Percentiles rank a stretch among this genome's conserved stretches.
These are phyloP conservation scores for Penicillium sp. DNA, from an alignment of 2,329 filamentous ascomycete species.

Conservation along the genomic window DNA sequence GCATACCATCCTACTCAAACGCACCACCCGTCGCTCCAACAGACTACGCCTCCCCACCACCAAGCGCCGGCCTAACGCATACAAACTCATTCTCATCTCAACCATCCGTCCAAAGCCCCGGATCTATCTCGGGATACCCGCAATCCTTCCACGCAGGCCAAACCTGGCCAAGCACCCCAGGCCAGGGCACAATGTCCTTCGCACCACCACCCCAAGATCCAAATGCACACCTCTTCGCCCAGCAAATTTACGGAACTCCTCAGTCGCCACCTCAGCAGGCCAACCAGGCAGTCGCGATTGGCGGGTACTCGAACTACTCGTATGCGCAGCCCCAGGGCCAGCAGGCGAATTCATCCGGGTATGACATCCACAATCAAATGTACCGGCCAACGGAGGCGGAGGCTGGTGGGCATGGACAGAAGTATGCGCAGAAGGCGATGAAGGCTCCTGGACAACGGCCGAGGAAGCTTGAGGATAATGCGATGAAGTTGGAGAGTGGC, in stretches of 20 bases:
- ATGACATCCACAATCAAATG: slow-evolving; percentile 54
- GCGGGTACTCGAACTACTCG: slow-evolving; percentile 51
- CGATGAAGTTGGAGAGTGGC: slow-evolving; percentile 48
- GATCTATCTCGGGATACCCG: slow-evolving; percentile 38
- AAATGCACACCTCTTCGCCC: slow-evolving; percentile 45
- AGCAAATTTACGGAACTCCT: slow-evolving; percentile 34
- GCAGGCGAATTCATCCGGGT: slow-evolving; percentile 39
- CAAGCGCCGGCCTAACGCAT: slow-evolving; percentile 41
- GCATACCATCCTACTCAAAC: slow-evolving; percentile 34
- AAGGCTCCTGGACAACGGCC: slow-evolving; percentile 41
- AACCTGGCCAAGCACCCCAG: slow-evolving; percentile 23
- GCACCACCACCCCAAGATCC: slow-evolving; percentile 28
- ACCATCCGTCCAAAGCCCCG: slow-evolving; percentile 36
- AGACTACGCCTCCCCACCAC: slow-evolving; percentile 45
- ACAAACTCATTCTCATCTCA: slow-evolving; percentile 34
- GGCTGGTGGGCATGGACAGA: slow-evolving; percentile 44
- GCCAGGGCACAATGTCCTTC: slow-evolving; percentile 39
- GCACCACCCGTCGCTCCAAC: slow-evolving; percentile 26
- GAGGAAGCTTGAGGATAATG: slow-evolving; percentile 47
- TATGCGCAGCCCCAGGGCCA: slow-evolving; percentile 45
- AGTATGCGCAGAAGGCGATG: slow-evolving; percentile 41
- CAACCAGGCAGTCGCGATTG: slow-evolving; percentile 32
- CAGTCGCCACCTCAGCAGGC: slow-evolving; percentile 32
- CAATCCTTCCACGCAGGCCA: slow-evolving; percentile 31
- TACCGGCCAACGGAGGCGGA: slow-evolving; percentile 55